Evolutionary conservation across 1,139 yeast species (phyloP).

Genomic region (Yamadazyma atmosphaerica): DNA sequence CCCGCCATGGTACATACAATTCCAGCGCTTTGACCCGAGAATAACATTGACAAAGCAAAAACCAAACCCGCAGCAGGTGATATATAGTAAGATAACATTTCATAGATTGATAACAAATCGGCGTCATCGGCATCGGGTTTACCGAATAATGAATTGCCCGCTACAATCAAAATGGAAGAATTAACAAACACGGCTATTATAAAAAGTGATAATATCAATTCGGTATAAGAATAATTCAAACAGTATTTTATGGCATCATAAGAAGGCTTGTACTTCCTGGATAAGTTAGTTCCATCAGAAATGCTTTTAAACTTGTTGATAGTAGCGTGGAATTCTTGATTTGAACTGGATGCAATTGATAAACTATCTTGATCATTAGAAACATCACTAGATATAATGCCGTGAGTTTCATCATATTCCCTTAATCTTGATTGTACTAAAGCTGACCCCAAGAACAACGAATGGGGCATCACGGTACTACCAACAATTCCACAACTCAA

Average conservation of each 20-base stretch:
- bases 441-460: slow-evolving; percentile 72
- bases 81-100: slow-evolving; percentile 52
- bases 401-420: slow-evolving; percentile 58
- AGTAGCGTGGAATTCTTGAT: slow-evolving; percentile 24
- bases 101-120: slow-evolving; percentile 70
- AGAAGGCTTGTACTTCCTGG: slow-evolving; percentile 56
- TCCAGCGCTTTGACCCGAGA: slow-evolving; percentile 82
- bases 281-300: slow-evolving; percentile 37
- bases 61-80: slow-evolving; percentile 77
- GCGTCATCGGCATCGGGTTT: slow-evolving; percentile 69
- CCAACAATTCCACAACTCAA: slow-evolving; percentile 75
- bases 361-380: slow-evolving; percentile 6
- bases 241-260: slow-evolving; percentile 64
- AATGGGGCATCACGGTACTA: slow-evolving; percentile 85
- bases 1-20: slow-evolving; percentile 84
- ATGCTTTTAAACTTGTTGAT: slow-evolving; percentile 30
- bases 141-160: slow-evolving; percentile 71
- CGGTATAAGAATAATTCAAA: slow-evolving; percentile 64
- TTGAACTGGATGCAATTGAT: slow-evolving; percentile 7
- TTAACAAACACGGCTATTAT: slow-evolving; percentile 80
- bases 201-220: slow-evolving; percentile 63
- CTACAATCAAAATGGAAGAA: slow-evolving; percentile 71
- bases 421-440: slow-evolving; percentile 72
- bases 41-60: slow-evolving; percentile 72
- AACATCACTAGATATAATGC: slow-evolving; percentile 20